Evolutionary conservation across 2,329 filamentous ascomycete genomes (phyloP), one percentile per base, ranked within the genome.

Genomic region (Delphinella strobiligena): DNA sequence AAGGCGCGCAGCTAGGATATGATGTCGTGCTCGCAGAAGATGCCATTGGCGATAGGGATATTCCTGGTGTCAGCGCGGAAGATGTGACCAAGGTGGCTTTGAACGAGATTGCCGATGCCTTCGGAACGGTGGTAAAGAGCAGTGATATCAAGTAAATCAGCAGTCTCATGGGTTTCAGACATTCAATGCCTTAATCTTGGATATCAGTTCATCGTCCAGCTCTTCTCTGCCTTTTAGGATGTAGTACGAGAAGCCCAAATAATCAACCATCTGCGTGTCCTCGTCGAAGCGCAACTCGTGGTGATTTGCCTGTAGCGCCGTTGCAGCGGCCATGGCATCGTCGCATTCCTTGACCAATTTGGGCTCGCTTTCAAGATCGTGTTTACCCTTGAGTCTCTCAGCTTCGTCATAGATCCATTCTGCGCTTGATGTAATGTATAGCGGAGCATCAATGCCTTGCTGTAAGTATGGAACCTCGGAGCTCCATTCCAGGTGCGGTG

Each of bases 1-100:
- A 76, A 36, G 80, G 64, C 1, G 64, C 60, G 4, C 71, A 82
- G 54, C 61, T 66, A 24, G 79, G 76, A 0, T 81, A 75, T 51
- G 76, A 83, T 51, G 70, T 81, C 17, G 40, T 81, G 1, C 52
- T 82, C 16, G 72, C 68, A 0, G 63, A 71, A 48, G 79, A 81
- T 52, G 76, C 66, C 0, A 69, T 83, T 29, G 78, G 79, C 0
- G 78, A 82, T 54, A 58, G 79, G 7, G 68, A 81, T 52, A 79
- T 82, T 33, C 78, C 78, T 1, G 77, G 77, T 1, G 71, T 68
- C 0, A 61, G 62, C 4, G 76, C 71, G 0, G 66, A 68, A 9
- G 67, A 77, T 40, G 51, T 80, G 16, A 69, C 62, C 7, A 62
- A 62, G 54, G 67, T 71, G 44, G 64, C 64, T 2, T 55, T 82